Base-by-base conservation (phyloP, 148 eudicot species). In the Cornus florida region DNA sequence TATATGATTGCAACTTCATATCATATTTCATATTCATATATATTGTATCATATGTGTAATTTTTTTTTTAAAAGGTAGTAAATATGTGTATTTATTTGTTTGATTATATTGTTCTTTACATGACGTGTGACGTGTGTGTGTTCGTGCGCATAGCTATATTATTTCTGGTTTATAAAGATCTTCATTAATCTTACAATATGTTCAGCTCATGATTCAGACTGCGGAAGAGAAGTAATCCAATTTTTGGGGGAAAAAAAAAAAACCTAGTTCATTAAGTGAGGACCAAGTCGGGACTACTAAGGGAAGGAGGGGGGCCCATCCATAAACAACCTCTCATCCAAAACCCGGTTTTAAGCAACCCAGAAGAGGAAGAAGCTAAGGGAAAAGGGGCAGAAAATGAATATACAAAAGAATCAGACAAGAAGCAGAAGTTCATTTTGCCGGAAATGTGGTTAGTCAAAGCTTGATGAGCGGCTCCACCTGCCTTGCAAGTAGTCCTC, bases 381-480 rank as follows among this genome's bases (percentile, higher is more conserved):
- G 41, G 2, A 14, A 39, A 35, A 57, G 23, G 69, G 32, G 14
- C 46, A 8, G 16, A 16, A 50, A 23, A 53, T 13, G 66, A 62
- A 62, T 56, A 71, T 71, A 83, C 67, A 75, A 70, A 75, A 78
- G 78, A 79, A 83, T 22, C 59, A 71, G 32, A 78, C 33, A 16
- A 71, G 60, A 73, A 32, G 12, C 39, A 10, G 23, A 20, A 57
- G 8, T 35, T 67, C 67, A 48, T 57, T 60, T 19, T 23, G 66
- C 32, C 11, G 66, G 56, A 16, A 41, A 64, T 22, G 32, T 13
- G 77, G 82, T 79, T 84, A 95, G 85, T 92, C 97, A 48, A 95
- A 88, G 89, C 97, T 95, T 75, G 96, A 89, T 41, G 99, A 92
- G 57, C 92, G 88, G 85, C 99, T 93, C 92, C 94, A 91, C 87